Evolutionary conservation across 208 protist genomes (phyloP), one percentile per base, ranked within the genome.

Genomic region (Crithidia fasciculata): DNA sequence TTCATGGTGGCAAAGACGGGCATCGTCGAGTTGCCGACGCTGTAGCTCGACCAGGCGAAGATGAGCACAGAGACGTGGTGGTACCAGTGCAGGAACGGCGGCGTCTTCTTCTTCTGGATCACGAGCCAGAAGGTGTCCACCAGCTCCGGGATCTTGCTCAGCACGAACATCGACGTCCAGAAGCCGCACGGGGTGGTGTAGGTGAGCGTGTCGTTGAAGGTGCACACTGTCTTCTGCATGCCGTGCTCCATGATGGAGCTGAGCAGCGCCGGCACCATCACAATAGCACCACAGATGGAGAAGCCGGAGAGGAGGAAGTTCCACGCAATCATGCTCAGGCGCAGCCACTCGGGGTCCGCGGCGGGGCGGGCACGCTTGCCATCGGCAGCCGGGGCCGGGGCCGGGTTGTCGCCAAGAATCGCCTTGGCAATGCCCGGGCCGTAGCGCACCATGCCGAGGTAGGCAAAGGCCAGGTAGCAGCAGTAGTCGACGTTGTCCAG

Each of bases 21-120:
- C 69, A 95, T 88, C 2, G 82, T 87, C 4, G 74, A 77, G 75
- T 83, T 89, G 56, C 81, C 79, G 36, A 79, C 49, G 47, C 74
- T 40, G 67, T 91, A 95, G 40, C 88, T 90, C 47, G 88, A 78
- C 95, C 93, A 98, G 70, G 87, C 92, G 73, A 95, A 98, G 39
- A 97, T 63, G 36, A 96, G 72, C 15, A 97, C 95, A 15, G 93
- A 91, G n/a, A 93, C 85, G 89, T 99, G 96, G 84, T 99, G 97
- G 71, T 94, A 97, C 93, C 93, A 97, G 72, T 96, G 91, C 45
- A 97, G 76, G 78, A 97, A 97, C 28, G 83, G 78, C 52, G 88
- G 85, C 37, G 85, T 85, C 70, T 94, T 92, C 68, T 84, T 82
- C 88, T 95, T 91, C 79, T 84, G 86, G 44, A 96, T 37, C 36